Base-by-base conservation (phyloP, 2,329 filamentous ascomycete genomes). In the Alternaria solani region DNA sequence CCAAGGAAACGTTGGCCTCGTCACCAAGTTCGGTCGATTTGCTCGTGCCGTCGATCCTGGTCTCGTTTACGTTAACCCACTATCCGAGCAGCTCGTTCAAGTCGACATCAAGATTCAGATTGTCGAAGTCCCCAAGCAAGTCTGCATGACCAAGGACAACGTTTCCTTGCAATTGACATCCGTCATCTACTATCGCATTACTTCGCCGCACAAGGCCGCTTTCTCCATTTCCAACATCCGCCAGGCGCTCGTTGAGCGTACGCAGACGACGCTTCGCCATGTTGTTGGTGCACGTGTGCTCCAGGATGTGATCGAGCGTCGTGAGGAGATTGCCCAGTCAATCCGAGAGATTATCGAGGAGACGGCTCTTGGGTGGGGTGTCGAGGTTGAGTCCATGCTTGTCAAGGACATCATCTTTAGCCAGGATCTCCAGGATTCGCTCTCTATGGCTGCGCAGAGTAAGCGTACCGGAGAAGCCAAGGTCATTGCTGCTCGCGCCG, bases 91-190 rank as follows among this genome's bases (percentile, higher is more conserved):
- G 59, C 86, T 99, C 42, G 90, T 93, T 69, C 92, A 96, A 73
- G 91, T 99, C 76, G 95, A 99, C 79, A 95, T 99, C 82, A 99
- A 98, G 88, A 97, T 98, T 71, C 95, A 99, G 83, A 97, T 97
- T 67, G 93, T 96, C 78, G 91, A 99, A 84, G 95, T 99, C 25
- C 94, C 94, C 18, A 89, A 94, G 81, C 95, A 99, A 81, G 89
- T 94, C 64, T 98, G 95, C 85, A 99, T 99, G 94, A 99, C 95
- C 79, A 98, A 98, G 84, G 95, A 99, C 85, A 99, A 99, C 74
- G 95, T 98, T 65, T 96, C 92, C 46, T 86, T 99, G 42, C 90
- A 94, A 72, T 86, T 99, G 69, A 98, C 94, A 48, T 96, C 92
- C 6, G 95, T 99, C 77, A 97, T 99, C 82, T 99, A 99, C 87